Evolutionary conservation across 768 basidiomycete genomes (phyloP).

Genomic region (Hebeloma cylindrosporum): DNA sequence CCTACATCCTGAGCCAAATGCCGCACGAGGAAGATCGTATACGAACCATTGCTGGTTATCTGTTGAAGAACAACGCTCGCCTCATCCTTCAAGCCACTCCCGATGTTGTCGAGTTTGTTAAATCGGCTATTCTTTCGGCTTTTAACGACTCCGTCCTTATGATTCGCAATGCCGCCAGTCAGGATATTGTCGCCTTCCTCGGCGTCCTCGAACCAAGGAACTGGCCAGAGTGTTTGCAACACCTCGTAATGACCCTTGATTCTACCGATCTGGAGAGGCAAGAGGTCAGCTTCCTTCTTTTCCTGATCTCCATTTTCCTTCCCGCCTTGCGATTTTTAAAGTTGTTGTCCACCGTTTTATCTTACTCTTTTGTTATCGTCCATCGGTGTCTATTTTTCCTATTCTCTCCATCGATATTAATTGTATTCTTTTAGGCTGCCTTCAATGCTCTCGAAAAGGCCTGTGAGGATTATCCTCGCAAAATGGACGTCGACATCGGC

Average conservation of each 20-base stretch:
- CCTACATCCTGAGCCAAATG: constrained; percentile 83
- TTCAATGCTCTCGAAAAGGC: constrained; percentile 95
- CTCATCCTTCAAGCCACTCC: constrained; percentile 68
- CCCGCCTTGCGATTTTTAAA: background rate
- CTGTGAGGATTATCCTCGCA: constrained; percentile 94
- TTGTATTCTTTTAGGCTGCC: constrained; percentile 56
- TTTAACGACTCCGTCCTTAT: constrained; percentile 81
- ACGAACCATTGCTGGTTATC: constrained; percentile 92
- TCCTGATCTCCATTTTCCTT: constrained; percentile 1
- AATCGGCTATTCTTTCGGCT: constrained; percentile 73
- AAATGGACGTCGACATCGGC: constrained; percentile 91
- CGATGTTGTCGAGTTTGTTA: constrained; percentile 71
- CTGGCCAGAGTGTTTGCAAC: constrained; percentile 93
- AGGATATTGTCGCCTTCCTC: constrained; percentile 89
- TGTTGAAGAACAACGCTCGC: constrained; percentile 94
- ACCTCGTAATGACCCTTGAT: constrained; percentile 80
- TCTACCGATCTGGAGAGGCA: constrained; percentile 72
- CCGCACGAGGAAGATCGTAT: constrained; percentile 88
- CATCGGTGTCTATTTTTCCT: background rate
- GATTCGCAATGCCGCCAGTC: constrained; percentile 92
- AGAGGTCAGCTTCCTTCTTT: constrained; percentile 62
- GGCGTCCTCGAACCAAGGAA: constrained; percentile 85
- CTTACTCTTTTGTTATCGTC: background rate
- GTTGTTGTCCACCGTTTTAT: background rate
- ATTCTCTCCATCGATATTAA: constrained; percentile 6